Evolutionary conservation across 345 rosid genomes (phyloP).

Genomic region (Sisymbrium irio): DNA sequence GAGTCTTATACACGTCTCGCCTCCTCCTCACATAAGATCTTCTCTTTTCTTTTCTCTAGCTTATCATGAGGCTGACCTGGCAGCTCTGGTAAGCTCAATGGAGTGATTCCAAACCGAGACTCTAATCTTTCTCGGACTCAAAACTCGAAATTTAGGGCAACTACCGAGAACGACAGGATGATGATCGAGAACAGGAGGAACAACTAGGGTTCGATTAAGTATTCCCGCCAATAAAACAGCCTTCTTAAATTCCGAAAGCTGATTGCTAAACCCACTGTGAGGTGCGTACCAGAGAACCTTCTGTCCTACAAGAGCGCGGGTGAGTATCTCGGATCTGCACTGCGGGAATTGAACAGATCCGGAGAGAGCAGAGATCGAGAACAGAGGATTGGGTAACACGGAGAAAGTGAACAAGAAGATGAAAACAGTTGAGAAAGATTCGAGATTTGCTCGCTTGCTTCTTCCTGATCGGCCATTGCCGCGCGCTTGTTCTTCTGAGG

Average conservation of each 20-base stretch:
- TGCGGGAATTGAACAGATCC: constrained; percentile 38
- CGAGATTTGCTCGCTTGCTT: constrained; percentile 35
- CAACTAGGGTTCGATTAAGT: constrained; percentile 73
- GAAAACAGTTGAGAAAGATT: constrained; percentile 29
- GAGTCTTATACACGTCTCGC: constrained; percentile 50
- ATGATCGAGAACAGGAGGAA: constrained; percentile 90
- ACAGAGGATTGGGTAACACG: constrained; percentile 38
- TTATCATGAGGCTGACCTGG: constrained; percentile 64
- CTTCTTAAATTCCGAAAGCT: constrained; percentile 85
- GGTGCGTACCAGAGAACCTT: constrained; percentile 78
- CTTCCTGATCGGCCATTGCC: constrained; percentile 40
- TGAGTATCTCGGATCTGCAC: constrained; percentile 35
- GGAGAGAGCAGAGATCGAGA: constrained; percentile 39
- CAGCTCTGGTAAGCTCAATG: constrained; percentile 53
- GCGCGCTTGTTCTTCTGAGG: background rate
- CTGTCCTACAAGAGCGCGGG: constrained; percentile 28
- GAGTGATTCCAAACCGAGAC: constrained; percentile 67
- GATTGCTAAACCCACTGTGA: constrained; percentile 96
- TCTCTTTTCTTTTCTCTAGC: constrained; percentile 72
- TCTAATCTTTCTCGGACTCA: constrained; percentile 48
- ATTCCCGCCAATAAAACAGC: constrained; percentile 65
- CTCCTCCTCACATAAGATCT: constrained; percentile 58
- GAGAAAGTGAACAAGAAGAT: constrained; percentile 42
- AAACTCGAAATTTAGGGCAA: constrained; percentile 92
- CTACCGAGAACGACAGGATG: constrained; percentile 91